phyloP scores from a whole-genome alignment of 176 grass and related monocot genomes.

The Bromus sterilis region DNA sequence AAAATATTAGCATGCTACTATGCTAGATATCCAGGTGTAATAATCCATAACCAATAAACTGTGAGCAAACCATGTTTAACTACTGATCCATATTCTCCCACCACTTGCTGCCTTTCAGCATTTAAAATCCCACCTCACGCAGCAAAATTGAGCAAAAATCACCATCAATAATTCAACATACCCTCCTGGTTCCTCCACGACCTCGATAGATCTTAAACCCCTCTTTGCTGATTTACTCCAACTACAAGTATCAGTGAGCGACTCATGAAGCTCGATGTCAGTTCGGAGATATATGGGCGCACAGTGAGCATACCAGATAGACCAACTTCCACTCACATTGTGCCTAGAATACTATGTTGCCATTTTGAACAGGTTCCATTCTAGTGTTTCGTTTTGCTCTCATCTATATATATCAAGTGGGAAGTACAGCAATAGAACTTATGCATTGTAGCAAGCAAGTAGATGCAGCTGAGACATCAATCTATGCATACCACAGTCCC shows the following conservation, averaged over 20 bases:
- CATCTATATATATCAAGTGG: neutral
- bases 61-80: neutral
- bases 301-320: neutral
- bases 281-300: neutral
- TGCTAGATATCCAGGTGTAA: neutral
- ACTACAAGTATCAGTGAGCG: neutral
- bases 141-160: neutral
- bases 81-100: neutral
- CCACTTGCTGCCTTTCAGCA: neutral
- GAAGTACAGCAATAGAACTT: constrained; percentile 10
- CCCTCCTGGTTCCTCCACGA: neutral
- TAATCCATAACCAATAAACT: neutral
- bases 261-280: constrained; percentile 11
- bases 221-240: neutral
- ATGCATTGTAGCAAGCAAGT: neutral
- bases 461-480: constrained; percentile 9
- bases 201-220: neutral
- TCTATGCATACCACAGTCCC: constrained; percentile 36
- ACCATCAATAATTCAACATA: neutral
- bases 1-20: neutral
- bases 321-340: constrained; percentile 7
- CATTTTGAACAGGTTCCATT: neutral
- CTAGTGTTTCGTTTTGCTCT: neutral
- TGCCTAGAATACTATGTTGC: neutral
- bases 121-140: neutral